Base-by-base conservation (phyloP, 306 rosid genomes). In the Vigna unguiculata region DNA sequence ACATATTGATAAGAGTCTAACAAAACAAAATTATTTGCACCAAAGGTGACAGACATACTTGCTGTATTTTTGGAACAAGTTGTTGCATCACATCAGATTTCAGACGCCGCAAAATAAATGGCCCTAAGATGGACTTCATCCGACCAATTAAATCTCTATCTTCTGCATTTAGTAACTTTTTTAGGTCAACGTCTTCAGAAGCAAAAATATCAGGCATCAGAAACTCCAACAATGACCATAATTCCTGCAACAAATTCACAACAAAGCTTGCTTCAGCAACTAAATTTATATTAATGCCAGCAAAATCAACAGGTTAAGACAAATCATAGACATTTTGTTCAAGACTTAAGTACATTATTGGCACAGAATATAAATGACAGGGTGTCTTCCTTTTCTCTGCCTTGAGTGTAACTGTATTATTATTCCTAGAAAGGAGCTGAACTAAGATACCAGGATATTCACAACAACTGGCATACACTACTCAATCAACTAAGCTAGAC, bases 1-100 rank as follows among this genome's bases (percentile, higher is more conserved):
- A 41, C 69, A 32, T 53, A 46, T 57, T 67, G 21, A 25, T 36
- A 65, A 73, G 47, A 64, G 40, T 34, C 61, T 19, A 17, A 15
- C 14, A 15, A 43, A 61, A 32, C 20, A 7, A 74, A 5, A 17
- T 75, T 63, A 71, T 40, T 46, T 41, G 59, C 57, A 61, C 51
- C n/a, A 15, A 49, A 71, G 80, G 47, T 60, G 79, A n/a, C 51
- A 36, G 34, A 28, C 80, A 69, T 75, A 92, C 98, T 88, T 76
- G 69, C 73, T 90, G 98, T 82, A 90, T 88, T 85, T 95, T 95
- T 32, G 93, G 95, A 85, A 92, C 98, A 80, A 92, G 97, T 76
- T 95, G 98, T 86, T 89, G 97, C 98, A 92, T 95, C 62, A 92
- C 98, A 87, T 95, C 98, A 80, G 98, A 92, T 85, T 95, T 95